Conservation (phyloP, 176 grass and related monocot species). For the Juncus inflexus region DNA sequence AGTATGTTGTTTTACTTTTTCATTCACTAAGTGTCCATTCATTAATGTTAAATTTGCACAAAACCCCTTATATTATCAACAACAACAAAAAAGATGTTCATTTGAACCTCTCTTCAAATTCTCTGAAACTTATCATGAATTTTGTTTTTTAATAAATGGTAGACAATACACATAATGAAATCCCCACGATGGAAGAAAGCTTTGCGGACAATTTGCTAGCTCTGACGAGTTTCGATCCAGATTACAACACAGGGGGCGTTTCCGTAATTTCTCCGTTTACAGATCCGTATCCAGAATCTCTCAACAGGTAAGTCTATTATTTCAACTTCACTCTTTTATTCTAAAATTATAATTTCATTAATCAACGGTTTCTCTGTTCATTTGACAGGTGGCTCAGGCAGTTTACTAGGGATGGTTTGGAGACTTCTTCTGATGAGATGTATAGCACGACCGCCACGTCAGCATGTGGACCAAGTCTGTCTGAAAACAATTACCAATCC, state of each 20-base stretch:
- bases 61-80: too few relatives aligned
- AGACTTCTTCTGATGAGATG: neutral
- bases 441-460: neutral
- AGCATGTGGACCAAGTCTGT: too few relatives aligned
- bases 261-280: neutral
- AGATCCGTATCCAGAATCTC: conserved; percentile 15
- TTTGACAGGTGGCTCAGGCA: conserved; percentile 10
- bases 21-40: neutral
- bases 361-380: neutral
- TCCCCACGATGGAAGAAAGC: conserved; percentile 3
- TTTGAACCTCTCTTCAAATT: neutral
- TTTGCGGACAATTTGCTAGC: neutral
- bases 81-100: neutral
- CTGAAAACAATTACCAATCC: neutral
- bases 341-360: too few relatives aligned
- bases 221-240: neutral
- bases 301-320: conserved; percentile 2
- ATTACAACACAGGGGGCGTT: neutral
- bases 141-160: neutral
- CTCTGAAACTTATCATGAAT: neutral
- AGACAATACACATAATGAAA: neutral
- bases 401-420: neutral
- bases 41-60: too few relatives aligned
- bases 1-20: conserved; percentile 6
- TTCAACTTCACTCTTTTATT: too few relatives aligned